Evolutionary conservation across 2,329 filamentous ascomycete genomes (phyloP).

Genomic region (Aspergillus tamarii): DNA sequence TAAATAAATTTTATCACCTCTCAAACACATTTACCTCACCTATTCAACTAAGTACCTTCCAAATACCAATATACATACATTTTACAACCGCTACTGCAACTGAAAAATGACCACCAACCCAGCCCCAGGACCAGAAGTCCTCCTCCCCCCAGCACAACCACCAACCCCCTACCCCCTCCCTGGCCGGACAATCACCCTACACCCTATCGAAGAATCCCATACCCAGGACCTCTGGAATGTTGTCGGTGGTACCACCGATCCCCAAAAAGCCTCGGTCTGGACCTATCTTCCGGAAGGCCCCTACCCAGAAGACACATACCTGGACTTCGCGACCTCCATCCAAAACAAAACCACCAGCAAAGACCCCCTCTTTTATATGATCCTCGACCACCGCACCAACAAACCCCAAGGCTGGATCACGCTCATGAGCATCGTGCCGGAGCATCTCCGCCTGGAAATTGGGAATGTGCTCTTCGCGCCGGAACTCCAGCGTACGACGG

Average conservation of each 20-base stretch:
- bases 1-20: no score
- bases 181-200: background rate
- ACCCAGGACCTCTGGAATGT: background rate
- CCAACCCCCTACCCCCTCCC: background rate
- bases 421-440: constrained; percentile 3
- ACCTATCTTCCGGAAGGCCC: background rate
- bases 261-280: background rate
- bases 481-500: background rate
- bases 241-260: background rate
- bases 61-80: background rate
- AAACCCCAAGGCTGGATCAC: background rate
- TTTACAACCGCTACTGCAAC: no score
- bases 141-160: background rate
- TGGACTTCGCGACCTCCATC: background rate
- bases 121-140: no score
- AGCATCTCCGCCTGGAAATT: constrained; percentile 1
- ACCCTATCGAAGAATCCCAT: background rate
- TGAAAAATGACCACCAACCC: background rate
- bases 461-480: constrained; percentile 3
- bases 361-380: constrained; percentile 3
- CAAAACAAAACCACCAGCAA: background rate
- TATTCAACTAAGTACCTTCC: background rate
- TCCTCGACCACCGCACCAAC: background rate
- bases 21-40: background rate
- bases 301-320: background rate